These are phyloP conservation scores for Panaeolus papilionaceus DNA, from an alignment of 768 basidiomycete genomes.

Conservation along the genomic window DNA sequence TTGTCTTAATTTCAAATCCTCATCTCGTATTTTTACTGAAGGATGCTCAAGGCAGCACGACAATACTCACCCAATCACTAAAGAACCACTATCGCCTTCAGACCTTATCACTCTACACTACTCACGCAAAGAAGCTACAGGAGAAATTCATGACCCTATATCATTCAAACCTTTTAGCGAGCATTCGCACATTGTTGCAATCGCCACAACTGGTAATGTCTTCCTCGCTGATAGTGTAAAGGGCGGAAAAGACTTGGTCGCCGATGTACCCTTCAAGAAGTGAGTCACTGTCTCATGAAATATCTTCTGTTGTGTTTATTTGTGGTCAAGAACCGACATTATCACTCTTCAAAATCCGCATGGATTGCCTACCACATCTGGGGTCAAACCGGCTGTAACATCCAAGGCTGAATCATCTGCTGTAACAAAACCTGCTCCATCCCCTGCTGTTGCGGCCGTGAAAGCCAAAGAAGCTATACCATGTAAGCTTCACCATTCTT, in stretches of 20 bases:
- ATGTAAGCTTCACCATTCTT: conserved; percentile 52
- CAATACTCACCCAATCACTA: conserved; percentile 80
- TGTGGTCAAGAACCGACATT: conserved; percentile 71
- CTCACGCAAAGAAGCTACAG: conserved; percentile 79
- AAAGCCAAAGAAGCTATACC: conserved; percentile 66
- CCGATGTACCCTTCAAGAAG: conserved; percentile 87
- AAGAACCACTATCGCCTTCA: conserved; percentile 69
- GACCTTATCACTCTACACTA: conserved; percentile 85
- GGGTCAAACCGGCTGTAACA: conserved; percentile 34
- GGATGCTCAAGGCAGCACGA: conserved; percentile 69
- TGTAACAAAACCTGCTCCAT: conserved; percentile 39
- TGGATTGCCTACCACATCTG: conserved; percentile 67
- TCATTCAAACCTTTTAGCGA: conserved; percentile 98
- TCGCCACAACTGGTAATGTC: conserved; percentile 91
- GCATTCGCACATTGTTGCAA: conserved; percentile 93
- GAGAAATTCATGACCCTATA: conserved; percentile 93
- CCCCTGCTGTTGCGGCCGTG: conserved; percentile 42
- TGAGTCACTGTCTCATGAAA: conserved; percentile 36
- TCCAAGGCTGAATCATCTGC: conserved; percentile 39
- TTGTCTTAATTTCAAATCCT: conserved; percentile 33
- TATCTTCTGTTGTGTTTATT: conserved; percentile 12
- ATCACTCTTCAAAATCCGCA: conserved; percentile 95
- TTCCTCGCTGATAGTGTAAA: conserved; percentile 91
- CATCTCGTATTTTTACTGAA: conserved; percentile 14
- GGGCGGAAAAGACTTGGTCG: conserved; percentile 85